Conservation (phyloP, 1,284 basidiomycete species). For the Puccinia polysora region DNA sequence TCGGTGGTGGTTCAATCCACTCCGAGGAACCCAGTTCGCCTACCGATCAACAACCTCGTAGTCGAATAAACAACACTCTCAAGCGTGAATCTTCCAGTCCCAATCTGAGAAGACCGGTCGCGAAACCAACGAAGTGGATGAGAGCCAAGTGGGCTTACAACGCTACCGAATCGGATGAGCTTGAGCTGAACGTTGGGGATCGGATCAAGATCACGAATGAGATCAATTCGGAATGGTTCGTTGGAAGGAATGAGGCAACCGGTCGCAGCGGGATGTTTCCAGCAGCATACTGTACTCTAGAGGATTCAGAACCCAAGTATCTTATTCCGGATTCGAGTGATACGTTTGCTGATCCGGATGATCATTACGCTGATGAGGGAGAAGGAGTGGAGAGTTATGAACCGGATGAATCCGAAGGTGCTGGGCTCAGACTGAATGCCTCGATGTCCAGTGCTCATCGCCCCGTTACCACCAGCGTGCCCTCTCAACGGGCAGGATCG, state of each 20-base stretch:
- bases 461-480: not conserved
- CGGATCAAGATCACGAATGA: conserved; percentile 33
- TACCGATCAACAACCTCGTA: not conserved
- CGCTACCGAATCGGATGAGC: conserved; percentile 32
- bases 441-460: not conserved
- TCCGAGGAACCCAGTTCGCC: conserved; percentile 33
- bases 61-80: not conserved
- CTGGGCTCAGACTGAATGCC: conserved; percentile 14
- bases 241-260: conserved; percentile 29
- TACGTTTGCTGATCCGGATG: conserved; percentile 41
- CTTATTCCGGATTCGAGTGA: conserved; percentile 7
- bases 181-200: conserved; percentile 30
- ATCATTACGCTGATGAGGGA: conserved; percentile 29
- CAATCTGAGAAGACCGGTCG: not conserved
- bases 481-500: not conserved
- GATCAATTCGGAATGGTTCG: conserved; percentile 38
- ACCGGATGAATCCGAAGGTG: conserved; percentile 29
- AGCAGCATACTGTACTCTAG: conserved; percentile 26
- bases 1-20: not conserved
- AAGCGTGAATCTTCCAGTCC: conserved; percentile 10
- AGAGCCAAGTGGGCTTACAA: conserved; percentile 42
- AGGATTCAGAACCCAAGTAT: conserved; percentile 6
- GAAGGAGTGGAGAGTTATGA: not conserved
- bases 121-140: conserved; percentile 5
- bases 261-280: conserved; percentile 43